phyloP scores from a whole-genome alignment of 805 yeast species.

The Saccharomycopsis olivae region DNA sequence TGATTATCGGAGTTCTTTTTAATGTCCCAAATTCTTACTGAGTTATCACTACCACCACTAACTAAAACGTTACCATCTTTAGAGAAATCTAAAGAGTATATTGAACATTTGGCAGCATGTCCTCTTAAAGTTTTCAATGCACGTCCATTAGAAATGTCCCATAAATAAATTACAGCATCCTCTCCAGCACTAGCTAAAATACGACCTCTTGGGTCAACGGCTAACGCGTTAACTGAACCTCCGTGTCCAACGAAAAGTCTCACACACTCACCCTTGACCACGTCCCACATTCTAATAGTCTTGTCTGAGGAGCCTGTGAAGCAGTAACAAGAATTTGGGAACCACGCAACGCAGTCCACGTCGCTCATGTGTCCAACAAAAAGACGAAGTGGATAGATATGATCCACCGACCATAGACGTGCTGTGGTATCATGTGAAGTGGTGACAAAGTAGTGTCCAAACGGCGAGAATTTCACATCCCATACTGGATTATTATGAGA shows the following conservation, averaged over 20 bases:
- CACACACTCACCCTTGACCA: slow-evolving; percentile 77
- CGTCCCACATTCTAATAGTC: slow-evolving; percentile 98
- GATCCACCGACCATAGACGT: slow-evolving; percentile 95
- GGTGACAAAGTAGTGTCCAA: slow-evolving; percentile 97
- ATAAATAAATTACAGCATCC: slow-evolving; percentile 75
- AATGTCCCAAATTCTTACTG: slow-evolving; percentile 94
- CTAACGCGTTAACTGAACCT: slow-evolving; percentile 75
- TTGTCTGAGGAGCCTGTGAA: slow-evolving; percentile 94
- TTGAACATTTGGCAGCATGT: slow-evolving; percentile 70
- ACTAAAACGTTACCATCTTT: slow-evolving; percentile 83
- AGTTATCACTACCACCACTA: slow-evolving; percentile 85
- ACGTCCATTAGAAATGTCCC: slow-evolving; percentile 93
- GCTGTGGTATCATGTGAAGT: slow-evolving; percentile 98
- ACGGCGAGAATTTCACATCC: slow-evolving; percentile 92
- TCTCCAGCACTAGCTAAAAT: slow-evolving; percentile 95
- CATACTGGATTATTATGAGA: slow-evolving; percentile 96
- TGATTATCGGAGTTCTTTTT: slow-evolving; percentile 75
- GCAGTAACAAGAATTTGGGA: slow-evolving; percentile 90
- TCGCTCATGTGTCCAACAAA: slow-evolving; percentile 97
- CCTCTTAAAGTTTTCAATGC: slow-evolving; percentile 87
- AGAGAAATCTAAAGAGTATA: slow-evolving; percentile 76
- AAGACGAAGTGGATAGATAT: slow-evolving; percentile 87
- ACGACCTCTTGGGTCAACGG: slow-evolving; percentile 94
- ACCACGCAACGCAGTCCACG: slow-evolving; percentile 90
- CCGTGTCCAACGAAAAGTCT: slow-evolving; percentile 89